Base-by-base conservation (phyloP, 2,329 filamentous ascomycete species). In the Fusarium hainanense region DNA sequence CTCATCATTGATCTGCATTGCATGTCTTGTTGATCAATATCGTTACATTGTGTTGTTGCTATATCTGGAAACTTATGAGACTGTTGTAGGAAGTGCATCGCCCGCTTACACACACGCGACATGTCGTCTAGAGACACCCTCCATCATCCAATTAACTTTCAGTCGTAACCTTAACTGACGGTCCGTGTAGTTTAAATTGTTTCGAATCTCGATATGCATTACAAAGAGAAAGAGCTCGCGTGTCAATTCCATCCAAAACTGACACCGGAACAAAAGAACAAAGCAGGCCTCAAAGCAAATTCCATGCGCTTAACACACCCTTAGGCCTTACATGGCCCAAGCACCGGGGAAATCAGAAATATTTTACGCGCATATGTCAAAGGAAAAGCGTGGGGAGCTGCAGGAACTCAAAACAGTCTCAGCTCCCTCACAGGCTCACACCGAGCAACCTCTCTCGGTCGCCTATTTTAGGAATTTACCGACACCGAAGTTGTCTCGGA, bases 221-320 rank as follows among this genome's bases (percentile, higher is more conserved):
- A 6, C 41, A 55, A 37, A 50, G 28, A 63, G 69, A 71, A 71
- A 58, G 57, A 61, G 63, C 66, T 71, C 63, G 70, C 66, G 68
- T 65, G 66, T 56, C 49, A 42, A 62, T 59, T 25, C 30, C 54
- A 58, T 57, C 62, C 51, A 21, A 40, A 21, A 63, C 23, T 66
- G 44, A 58, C 43, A 56, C 44, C 34, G 37, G 40, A 37, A 54
- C 25, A 51, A 55, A 27, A 23, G 48, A 8, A 50, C 14, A 50
- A 47, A 43, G 23, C 55, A 65, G 47, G 54, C 59, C 55, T 54
- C 63, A 59, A 28, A 43, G 41, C 5, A 4, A 43, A 21, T 11
- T 21, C 14, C 9, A 16, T 43, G 21, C 21, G 9, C 3, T 20
- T 32, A 13, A 43, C 34, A 20, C 41, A 63, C 43, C 14, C 48